phyloP scores from a whole-genome alignment of 2,329 filamentous ascomycete species.

The Penicillium sp. region DNA sequence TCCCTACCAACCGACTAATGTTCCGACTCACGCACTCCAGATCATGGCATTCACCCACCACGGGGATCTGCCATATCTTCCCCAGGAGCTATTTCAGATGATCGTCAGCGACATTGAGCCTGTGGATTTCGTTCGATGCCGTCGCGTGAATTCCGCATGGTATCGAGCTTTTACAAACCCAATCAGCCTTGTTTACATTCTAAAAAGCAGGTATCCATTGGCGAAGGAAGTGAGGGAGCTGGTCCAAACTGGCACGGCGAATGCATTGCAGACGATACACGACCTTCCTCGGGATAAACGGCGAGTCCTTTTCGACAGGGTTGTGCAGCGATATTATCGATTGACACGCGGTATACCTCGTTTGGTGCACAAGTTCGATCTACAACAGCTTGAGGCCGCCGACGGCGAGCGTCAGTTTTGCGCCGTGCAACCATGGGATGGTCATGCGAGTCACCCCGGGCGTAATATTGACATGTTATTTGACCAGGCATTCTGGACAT shows the following conservation, averaged over 20 bases:
- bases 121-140: slow-evolving; percentile 49
- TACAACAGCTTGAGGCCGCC: slow-evolving; percentile 30
- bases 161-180: slow-evolving; percentile 48
- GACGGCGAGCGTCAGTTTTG: slow-evolving; percentile 38
- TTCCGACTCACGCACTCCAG: slow-evolving; percentile 5
- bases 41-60: slow-evolving; percentile 11
- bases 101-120: slow-evolving; percentile 49
- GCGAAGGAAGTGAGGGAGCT: slow-evolving; percentile 51
- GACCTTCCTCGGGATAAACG: slow-evolving; percentile 14
- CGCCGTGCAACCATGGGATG: slow-evolving; percentile 40
- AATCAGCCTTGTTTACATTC: slow-evolving; percentile 44
- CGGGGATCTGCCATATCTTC: slow-evolving; percentile 38
- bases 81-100: slow-evolving; percentile 57
- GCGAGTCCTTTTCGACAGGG: slow-evolving; percentile 42
- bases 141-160: slow-evolving; percentile 51
- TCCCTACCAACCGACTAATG: slow-evolving; percentile 1
- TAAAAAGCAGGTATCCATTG: slow-evolving; percentile 52
- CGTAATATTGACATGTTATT: slow-evolving; percentile 33
- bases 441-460: slow-evolving; percentile 33
- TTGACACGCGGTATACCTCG: slow-evolving; percentile 48
- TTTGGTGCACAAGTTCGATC: slow-evolving; percentile 43
- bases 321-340: slow-evolving; percentile 55
- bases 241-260: slow-evolving; percentile 1
- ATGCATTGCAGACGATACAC: background rate
- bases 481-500: slow-evolving; percentile 50